Conservation (phyloP, 345 rosid species). For the Eucalyptus erythrocorys region DNA sequence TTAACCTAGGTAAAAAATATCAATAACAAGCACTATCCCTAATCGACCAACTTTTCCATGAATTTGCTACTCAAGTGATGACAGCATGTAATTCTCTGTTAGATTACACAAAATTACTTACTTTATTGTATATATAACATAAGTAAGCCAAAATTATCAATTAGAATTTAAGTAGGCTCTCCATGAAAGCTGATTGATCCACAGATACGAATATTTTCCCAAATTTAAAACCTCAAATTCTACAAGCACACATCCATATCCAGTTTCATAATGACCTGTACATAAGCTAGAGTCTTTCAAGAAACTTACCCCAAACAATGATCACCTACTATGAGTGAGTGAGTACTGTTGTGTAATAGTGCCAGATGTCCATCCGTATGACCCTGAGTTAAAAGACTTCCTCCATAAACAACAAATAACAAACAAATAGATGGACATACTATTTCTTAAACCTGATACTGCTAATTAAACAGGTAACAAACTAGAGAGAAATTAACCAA, state of each 20-base stretch:
- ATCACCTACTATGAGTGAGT: conserved; percentile 75
- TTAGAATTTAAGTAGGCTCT: not conserved
- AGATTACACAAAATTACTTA: not conserved
- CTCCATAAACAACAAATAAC: not conserved
- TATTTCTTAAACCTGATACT: not conserved
- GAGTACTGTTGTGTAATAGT: conserved; percentile 52
- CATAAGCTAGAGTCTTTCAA: not conserved
- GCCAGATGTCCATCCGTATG: conserved; percentile 91
- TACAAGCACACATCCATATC: not conserved
- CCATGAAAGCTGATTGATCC: not conserved
- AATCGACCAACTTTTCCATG: not conserved
- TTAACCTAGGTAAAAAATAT: not conserved
- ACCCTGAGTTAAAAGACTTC: conserved; percentile 40
- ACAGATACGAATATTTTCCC: not conserved
- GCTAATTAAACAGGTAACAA: not conserved
- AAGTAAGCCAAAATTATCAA: not conserved
- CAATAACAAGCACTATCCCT: not conserved
- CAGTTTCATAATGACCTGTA: not conserved
- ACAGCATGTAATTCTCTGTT: not conserved
- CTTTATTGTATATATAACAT: not conserved
- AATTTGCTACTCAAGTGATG: not conserved
- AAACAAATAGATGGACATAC: not conserved
- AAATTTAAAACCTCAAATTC: not conserved
- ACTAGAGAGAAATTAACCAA: not conserved
- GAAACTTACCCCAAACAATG: conserved; percentile 88